phyloP scores from a whole-genome alignment of 2,329 filamentous ascomycete species.

The Plectosphaerella cucumerina region DNA sequence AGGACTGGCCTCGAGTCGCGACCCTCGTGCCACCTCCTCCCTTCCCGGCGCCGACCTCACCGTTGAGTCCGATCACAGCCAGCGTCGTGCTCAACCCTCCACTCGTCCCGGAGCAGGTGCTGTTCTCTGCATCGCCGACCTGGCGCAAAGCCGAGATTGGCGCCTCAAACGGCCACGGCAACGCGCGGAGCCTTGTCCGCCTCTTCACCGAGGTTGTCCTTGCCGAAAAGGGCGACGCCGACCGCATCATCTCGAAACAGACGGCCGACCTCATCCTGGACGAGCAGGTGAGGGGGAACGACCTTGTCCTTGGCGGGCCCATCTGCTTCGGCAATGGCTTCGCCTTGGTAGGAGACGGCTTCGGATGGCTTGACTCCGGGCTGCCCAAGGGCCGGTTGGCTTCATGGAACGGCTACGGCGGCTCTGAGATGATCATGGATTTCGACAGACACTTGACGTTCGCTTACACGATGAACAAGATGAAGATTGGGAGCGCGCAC shows the following conservation, averaged over 20 bases:
- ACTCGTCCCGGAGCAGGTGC: conserved; percentile 10
- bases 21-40: conserved; percentile 21
- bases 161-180: conserved; percentile 38
- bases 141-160: conserved; percentile 37
- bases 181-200: conserved; percentile 34
- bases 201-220: conserved; percentile 29
- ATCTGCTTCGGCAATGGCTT: conserved; percentile 39
- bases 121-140: conserved; percentile 14
- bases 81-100: conserved; percentile 23
- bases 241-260: conserved; percentile 28
- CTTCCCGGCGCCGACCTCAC: conserved; percentile 10
- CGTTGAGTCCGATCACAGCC: conserved; percentile 18
- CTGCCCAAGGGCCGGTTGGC: conserved; percentile 25
- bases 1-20: conserved; percentile 34
- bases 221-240: conserved; percentile 14
- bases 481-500: conserved; percentile 16
- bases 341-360: conserved; percentile 24
- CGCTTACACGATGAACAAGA: conserved; percentile 41
- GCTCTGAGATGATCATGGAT: conserved; percentile 38
- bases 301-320: conserved; percentile 28
- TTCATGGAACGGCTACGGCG: conserved; percentile 43
- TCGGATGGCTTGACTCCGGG: conserved; percentile 17
- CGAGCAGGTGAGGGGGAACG: conserved; percentile 34
- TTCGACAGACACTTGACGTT: conserved; percentile 35
- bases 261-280: conserved; percentile 40